Base-by-base conservation (phyloP, 306 rosid species). In the Quercus rubra region DNA sequence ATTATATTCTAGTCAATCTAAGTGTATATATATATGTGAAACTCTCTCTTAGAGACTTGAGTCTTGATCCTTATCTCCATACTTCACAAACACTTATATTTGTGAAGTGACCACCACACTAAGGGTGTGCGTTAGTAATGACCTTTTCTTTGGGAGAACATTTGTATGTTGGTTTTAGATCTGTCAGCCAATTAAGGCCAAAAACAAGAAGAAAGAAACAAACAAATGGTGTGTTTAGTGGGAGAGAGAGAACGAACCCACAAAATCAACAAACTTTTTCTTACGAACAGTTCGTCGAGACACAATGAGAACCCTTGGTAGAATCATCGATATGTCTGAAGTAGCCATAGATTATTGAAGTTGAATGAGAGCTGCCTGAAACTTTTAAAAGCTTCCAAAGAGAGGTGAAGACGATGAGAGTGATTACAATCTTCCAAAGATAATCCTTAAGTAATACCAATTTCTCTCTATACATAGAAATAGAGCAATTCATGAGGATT, bases 281-380 rank as follows among this genome's bases (percentile, higher is more conserved):
- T 85, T 85, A 73, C 87, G 80, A 30, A 85, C 23, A 49, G 86
- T 80, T 7, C 87, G 85, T 27, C 88, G 79, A 63, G 90, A 87
- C 74, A 82, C 88, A 57, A 82, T 87, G 66, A 87, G 87, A 85
- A 87, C 85, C 64, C 88, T 78, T 17, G 88, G 91, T n/a, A 82
- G 70, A 52, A 72, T 74, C 71, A 14, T 4, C 4, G 88, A 82
- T 67, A 77, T 69, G 71, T 79, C 77, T 41, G 87, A 76, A 76
- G 31, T 75, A 21, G 73, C 81, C 83, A 83, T 79, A n/a, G 17
- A n/a, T 23, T 52, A 41, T 8, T 8, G 8, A 46, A n/a, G 70
- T 68, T 33, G 55, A 4, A 81, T 46, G 79, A 77, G 64, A 67
- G 49, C 70, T 41, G 46, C 11, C 46, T 20, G 12, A 19, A 41